A percentile compares a stretch with the other conserved stretches of the same genome.
phyloP scores from a whole-genome alignment of 768 basidiomycete species.

The Tulasnella sp. region DNA sequence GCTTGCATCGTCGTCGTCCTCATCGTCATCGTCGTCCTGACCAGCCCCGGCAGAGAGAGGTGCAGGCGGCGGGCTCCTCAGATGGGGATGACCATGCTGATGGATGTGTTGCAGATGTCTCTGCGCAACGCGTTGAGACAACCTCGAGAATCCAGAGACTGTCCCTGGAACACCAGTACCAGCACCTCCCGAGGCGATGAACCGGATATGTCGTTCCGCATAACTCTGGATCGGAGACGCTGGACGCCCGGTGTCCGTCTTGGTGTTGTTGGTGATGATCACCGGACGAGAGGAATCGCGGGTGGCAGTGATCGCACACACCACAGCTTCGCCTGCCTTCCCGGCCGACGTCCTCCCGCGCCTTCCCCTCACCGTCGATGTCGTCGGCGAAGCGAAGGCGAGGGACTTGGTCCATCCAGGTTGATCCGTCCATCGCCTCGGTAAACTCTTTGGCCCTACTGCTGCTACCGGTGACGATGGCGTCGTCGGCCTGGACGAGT shows the following conservation, averaged over 20 bases:
- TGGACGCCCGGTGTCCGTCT: not conserved
- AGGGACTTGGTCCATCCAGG: no score
- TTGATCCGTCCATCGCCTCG: no score
- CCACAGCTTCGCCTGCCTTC: constrained; percentile 1
- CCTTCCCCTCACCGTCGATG: not conserved
- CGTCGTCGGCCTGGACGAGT: no score
- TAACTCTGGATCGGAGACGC: not conserved
- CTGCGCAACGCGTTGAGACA: not conserved
- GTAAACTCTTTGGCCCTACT: no score
- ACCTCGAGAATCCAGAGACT: no score
- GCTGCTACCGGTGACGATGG: no score
- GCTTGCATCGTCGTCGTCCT: not conserved
- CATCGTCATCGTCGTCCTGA: not conserved
- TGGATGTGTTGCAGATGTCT: not conserved
- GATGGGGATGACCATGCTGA: not conserved
- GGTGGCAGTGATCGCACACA: constrained; percentile 1
- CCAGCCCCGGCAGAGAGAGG: not conserved
- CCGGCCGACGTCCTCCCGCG: not conserved
- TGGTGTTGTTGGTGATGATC: not conserved
- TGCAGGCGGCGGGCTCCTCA: not conserved
- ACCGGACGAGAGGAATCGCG: not conserved
- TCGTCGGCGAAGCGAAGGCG: no score
- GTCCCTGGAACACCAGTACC: no score
- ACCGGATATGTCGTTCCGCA: constrained; percentile 11
- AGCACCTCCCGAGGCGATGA: constrained; percentile 1